These are phyloP conservation scores for Penicillium lividum DNA, from an alignment of 495 filamentous ascomycete species.

Conservation along the genomic window DNA sequence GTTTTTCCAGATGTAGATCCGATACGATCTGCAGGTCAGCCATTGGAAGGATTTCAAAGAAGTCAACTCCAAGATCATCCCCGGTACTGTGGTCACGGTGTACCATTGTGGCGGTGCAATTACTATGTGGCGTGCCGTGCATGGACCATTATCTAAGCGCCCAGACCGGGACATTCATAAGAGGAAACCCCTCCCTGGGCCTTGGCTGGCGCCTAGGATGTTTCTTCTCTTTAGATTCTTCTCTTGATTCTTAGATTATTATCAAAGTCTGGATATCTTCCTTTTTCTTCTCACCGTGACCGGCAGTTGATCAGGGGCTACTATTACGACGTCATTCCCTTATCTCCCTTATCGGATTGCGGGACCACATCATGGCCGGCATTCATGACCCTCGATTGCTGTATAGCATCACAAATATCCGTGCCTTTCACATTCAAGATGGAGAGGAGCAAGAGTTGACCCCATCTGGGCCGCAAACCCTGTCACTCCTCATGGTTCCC, in stretches of 20 bases:
- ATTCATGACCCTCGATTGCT: constrained; percentile 72
- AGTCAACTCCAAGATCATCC: neutral
- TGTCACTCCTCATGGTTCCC: constrained; percentile 92
- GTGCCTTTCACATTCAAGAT: constrained; percentile 84
- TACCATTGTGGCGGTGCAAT: constrained; percentile 19
- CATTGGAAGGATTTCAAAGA: neutral
- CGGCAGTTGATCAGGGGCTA: neutral
- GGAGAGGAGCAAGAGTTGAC: constrained; percentile 81
- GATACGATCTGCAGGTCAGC: constrained; percentile 54
- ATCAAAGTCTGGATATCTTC: neutral
- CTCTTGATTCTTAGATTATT: neutral
- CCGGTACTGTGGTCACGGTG: constrained; percentile 25
- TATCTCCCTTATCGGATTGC: neutral
- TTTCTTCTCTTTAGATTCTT: neutral
- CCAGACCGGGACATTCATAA: constrained; percentile 22
- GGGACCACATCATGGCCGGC: constrained; percentile 16
- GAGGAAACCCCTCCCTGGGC: constrained; percentile 17
- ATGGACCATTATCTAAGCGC: constrained; percentile 32
- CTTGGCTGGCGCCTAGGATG: constrained; percentile 5
- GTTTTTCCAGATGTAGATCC: constrained; percentile 57
- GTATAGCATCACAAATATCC: constrained; percentile 81
- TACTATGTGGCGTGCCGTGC: neutral
- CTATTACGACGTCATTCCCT: neutral
- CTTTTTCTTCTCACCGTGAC: neutral
- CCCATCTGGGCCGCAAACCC: constrained; percentile 80